phyloP scores from a whole-genome alignment of 805 yeast genomes.

The Wickerhamomyces chambardii region DNA sequence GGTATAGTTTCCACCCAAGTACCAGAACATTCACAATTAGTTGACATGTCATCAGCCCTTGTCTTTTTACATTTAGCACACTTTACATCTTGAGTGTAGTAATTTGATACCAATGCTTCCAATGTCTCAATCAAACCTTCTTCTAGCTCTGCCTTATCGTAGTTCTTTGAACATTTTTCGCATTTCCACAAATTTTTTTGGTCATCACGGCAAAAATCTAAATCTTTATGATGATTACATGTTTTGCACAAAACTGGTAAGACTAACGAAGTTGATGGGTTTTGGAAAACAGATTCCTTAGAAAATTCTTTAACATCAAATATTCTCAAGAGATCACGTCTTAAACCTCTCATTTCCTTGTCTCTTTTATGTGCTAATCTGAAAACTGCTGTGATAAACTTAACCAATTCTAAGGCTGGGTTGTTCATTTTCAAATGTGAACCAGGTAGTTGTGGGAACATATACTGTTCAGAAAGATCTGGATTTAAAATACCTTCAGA shows the following conservation, averaged over 20 bases:
- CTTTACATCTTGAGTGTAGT: slow-evolving; percentile 69
- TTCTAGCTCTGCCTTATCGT: slow-evolving; percentile 65
- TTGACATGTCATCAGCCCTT: slow-evolving; percentile 59
- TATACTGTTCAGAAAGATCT: slow-evolving; percentile 53
- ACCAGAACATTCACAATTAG: slow-evolving; percentile 86
- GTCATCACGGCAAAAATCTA: slow-evolving; percentile 75
- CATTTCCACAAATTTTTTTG: slow-evolving; percentile 46
- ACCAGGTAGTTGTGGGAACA: slow-evolving; percentile 74
- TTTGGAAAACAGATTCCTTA: slow-evolving; percentile 56
- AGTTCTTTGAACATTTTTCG: slow-evolving; percentile 51
- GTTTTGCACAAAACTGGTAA: slow-evolving; percentile 68
- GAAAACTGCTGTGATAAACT: slow-evolving; percentile 64
- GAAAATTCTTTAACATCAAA: slow-evolving; percentile 85
- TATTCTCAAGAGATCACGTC: slow-evolving; percentile 63
- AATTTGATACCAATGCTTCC: slow-evolving; percentile 44
- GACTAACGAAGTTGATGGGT: slow-evolving; percentile 66
- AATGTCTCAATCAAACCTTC: slow-evolving; percentile 68
- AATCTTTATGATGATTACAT: slow-evolving; percentile 66
- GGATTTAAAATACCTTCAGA: slow-evolving; percentile 65
- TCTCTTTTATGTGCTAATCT: slow-evolving; percentile 53
- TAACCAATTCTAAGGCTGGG: slow-evolving; percentile 77
- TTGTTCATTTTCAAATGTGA: slow-evolving; percentile 47
- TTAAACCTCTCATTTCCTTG: slow-evolving; percentile 64
- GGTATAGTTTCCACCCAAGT: slow-evolving; percentile 56
- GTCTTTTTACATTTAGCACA: slow-evolving; percentile 72